These are phyloP conservation scores for Thermomucor indicae-seudaticae DNA, from an alignment of 371 early-diverging fungal genomes.

Conservation along the genomic window DNA sequence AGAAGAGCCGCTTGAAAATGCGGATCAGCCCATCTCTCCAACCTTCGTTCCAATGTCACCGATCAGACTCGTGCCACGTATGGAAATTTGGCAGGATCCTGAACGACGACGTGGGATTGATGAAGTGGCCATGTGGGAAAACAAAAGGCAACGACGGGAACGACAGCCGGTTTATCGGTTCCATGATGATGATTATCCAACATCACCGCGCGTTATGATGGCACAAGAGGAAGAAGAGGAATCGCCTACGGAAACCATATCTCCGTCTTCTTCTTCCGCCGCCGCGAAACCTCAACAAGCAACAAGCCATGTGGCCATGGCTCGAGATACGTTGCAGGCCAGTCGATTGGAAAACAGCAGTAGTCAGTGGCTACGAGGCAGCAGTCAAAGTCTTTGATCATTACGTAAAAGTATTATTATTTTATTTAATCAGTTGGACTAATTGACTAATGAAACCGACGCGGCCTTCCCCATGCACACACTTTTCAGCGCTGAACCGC, in stretches of 20 bases:
- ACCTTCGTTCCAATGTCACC: conserved; percentile 34
- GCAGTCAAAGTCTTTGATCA: conserved; percentile 18
- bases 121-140: conserved; percentile 37
- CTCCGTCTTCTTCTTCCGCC: conserved; percentile 5
- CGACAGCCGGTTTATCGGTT: neutral
- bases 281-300: neutral
- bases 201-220: neutral
- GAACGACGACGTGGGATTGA: conserved; percentile 37
- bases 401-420: neutral
- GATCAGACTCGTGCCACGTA: conserved; percentile 31
- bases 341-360: conserved; percentile 25
- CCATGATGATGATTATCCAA: neutral
- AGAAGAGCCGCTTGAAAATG: conserved; percentile 1
- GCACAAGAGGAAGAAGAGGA: no score
- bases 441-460: conserved; percentile 90
- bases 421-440: conserved; percentile 92
- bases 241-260: no score
- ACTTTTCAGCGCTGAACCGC: no score
- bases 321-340: conserved; percentile 14
- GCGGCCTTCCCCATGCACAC: conserved; percentile 94
- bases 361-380: conserved; percentile 26
- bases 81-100: conserved; percentile 33
- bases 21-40: conserved; percentile 12
- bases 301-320: conserved; percentile 18
- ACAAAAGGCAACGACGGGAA: conserved; percentile 13